These are phyloP conservation scores for Copromyces sp. DNA, from an alignment of 495 filamentous ascomycete genomes.

Conservation along the genomic window DNA sequence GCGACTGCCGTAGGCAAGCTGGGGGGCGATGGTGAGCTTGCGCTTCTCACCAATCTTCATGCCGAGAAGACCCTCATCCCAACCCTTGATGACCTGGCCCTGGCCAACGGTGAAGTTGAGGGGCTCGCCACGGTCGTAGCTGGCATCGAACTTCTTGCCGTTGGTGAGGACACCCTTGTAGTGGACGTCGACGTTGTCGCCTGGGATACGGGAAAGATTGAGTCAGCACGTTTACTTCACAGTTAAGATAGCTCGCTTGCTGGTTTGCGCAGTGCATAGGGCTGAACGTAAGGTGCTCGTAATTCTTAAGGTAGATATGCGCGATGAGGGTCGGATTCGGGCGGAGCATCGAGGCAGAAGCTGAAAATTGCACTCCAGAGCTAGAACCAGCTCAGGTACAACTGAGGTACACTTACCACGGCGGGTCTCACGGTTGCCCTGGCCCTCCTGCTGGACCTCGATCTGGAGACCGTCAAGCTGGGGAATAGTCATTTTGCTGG, in stretches of 20 bases:
- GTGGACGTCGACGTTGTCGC: slow-evolving; percentile 23
- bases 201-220: slow-evolving; percentile 1
- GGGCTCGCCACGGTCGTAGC: slow-evolving; percentile 54
- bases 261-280: neutral
- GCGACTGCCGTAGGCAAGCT: slow-evolving; percentile 62
- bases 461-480: slow-evolving; percentile 20
- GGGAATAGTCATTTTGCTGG: slow-evolving; percentile 22
- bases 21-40: slow-evolving; percentile 63
- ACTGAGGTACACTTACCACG: slow-evolving; percentile 15
- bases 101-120: slow-evolving; percentile 60
- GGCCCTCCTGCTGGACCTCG: slow-evolving; percentile 13
- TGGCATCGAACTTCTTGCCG: slow-evolving; percentile 27
- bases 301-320: too few relatives aligned
- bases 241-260: neutral
- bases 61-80: slow-evolving; percentile 74
- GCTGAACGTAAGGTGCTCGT: neutral
- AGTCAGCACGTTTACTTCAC: neutral
- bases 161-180: slow-evolving; percentile 22
- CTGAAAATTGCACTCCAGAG: neutral
- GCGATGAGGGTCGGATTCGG: neutral
- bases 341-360: neutral
- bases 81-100: slow-evolving; percentile 70
- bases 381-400: neutral
- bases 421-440: slow-evolving; percentile 18
- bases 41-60: slow-evolving; percentile 88